These are phyloP conservation scores for Phyllosticta capitalensis DNA, from an alignment of 2,329 filamentous ascomycete species.

Conservation along the genomic window DNA sequence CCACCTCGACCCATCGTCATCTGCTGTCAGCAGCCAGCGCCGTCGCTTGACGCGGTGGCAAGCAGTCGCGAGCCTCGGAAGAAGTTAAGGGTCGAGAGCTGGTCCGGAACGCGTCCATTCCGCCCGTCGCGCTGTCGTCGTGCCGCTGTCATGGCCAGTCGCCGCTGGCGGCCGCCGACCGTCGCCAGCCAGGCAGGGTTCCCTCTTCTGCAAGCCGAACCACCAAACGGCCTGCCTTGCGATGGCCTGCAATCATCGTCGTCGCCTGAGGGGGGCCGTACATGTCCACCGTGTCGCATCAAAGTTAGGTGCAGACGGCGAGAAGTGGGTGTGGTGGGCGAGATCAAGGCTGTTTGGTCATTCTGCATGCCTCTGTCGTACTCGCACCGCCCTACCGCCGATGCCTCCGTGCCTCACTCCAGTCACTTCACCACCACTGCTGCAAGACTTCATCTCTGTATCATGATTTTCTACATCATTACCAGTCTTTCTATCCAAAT, in stretches of 20 bases:
- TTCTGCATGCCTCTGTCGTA: not conserved
- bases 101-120: not conserved
- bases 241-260: not conserved
- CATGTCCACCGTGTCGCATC: not conserved
- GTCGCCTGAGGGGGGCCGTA: not conserved
- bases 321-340: not conserved
- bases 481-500: too few relatives aligned
- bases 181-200: not conserved
- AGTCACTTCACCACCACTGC: not conserved
- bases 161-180: not conserved
- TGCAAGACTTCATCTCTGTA: too few relatives aligned
- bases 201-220: not conserved
- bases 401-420: not conserved
- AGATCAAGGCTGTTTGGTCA: not conserved
- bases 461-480: not conserved
- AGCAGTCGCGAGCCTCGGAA: not conserved
- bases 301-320: not conserved
- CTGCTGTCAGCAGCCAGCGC: too few relatives aligned
- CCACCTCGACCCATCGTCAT: too few relatives aligned
- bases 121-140: not conserved
- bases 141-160: not conserved
- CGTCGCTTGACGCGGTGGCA: too few relatives aligned
- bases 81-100: not conserved
- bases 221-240: not conserved
- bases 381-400: not conserved